Evolutionary conservation across 768 basidiomycete genomes (phyloP).

Genomic region (Podaxis sp.): DNA sequence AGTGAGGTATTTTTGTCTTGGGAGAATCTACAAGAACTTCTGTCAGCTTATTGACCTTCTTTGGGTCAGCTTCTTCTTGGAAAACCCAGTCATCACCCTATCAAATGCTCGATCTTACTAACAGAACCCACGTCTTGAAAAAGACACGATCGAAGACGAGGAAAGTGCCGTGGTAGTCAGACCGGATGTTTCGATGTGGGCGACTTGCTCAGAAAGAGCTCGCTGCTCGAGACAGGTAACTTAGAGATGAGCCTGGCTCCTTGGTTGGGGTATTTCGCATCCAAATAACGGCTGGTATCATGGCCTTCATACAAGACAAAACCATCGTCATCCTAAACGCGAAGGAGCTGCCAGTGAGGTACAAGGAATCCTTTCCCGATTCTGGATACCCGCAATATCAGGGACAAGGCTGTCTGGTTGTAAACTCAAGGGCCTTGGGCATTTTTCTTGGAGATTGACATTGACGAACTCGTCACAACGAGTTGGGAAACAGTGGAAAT

Average conservation of each 20-base stretch:
- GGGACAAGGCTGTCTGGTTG: slow-evolving; percentile 51
- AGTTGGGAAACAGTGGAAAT: slow-evolving; percentile 44
- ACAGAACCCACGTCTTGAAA: slow-evolving; percentile 44
- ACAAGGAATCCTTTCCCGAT: neutral
- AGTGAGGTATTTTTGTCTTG: slow-evolving; percentile 55
- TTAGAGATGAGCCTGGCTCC: slow-evolving; percentile 52
- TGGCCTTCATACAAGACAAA: slow-evolving; percentile 66
- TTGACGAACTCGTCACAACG: slow-evolving; percentile 40
- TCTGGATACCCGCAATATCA: slow-evolving; percentile 30
- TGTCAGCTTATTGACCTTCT: slow-evolving; percentile 29
- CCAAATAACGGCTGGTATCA: slow-evolving; percentile 61
- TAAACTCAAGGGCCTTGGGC: slow-evolving; percentile 37
- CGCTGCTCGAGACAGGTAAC: slow-evolving; percentile 28
- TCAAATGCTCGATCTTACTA: neutral
- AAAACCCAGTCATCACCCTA: neutral
- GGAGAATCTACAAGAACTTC: slow-evolving; percentile 43
- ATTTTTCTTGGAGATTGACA: slow-evolving; percentile 36
- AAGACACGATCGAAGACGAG: slow-evolving; percentile 49
- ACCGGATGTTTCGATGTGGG: slow-evolving; percentile 54
- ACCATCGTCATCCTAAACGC: slow-evolving; percentile 56
- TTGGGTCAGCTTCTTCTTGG: neutral
- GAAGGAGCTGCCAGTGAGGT: neutral
- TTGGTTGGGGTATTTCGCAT: slow-evolving; percentile 50
- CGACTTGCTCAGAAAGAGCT: slow-evolving; percentile 53
- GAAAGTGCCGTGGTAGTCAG: slow-evolving; percentile 45